phyloP scores from a whole-genome alignment of 164 flowering plant genomes.

The Tinospora cordifolia region DNA sequence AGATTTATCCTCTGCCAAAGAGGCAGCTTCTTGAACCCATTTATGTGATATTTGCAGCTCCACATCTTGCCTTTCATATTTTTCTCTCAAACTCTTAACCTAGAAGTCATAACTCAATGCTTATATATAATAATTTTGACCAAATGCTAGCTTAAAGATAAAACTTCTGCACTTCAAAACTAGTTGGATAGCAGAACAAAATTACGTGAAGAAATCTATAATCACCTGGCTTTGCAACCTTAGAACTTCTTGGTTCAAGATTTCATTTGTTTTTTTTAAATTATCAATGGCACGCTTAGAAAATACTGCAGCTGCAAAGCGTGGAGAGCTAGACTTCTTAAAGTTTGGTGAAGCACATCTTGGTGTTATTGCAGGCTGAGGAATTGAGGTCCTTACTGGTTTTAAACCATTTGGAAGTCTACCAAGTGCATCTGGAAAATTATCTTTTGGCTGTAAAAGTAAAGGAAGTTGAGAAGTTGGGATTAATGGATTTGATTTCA shows the following conservation, averaged over 20 bases:
- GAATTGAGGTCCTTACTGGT: constrained; percentile 31
- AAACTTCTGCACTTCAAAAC: neutral
- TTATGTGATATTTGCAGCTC: constrained; percentile 47
- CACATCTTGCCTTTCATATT: constrained; percentile 49
- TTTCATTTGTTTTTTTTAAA: constrained; percentile 64
- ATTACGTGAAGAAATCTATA: neutral
- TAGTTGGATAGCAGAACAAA: neutral
- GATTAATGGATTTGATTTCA: constrained; percentile 30
- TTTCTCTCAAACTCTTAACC: constrained; percentile 59
- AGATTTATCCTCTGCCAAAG: constrained; percentile 41
- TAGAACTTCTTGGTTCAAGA: constrained; percentile 60
- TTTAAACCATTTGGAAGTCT: constrained; percentile 46
- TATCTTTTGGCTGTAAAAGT: constrained; percentile 44
- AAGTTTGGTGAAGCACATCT: constrained; percentile 62
- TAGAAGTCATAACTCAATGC: constrained; percentile 17
- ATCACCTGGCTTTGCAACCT: constrained; percentile 62
- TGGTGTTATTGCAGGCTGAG: constrained; percentile 29
- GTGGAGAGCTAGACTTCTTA: constrained; percentile 73
- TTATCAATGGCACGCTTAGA: constrained; percentile 65
- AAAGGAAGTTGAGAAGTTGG: constrained; percentile 54
- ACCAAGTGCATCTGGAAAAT: constrained; percentile 49
- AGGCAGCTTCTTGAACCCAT: constrained; percentile 35
- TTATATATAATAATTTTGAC: neutral
- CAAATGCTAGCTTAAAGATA: neutral
- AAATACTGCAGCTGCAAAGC: constrained; percentile 41